Evolutionary conservation across 2,329 filamentous ascomycete genomes (phyloP), one percentile per base, ranked within the genome.

Genomic region (Sphaerulina musiva): DNA sequence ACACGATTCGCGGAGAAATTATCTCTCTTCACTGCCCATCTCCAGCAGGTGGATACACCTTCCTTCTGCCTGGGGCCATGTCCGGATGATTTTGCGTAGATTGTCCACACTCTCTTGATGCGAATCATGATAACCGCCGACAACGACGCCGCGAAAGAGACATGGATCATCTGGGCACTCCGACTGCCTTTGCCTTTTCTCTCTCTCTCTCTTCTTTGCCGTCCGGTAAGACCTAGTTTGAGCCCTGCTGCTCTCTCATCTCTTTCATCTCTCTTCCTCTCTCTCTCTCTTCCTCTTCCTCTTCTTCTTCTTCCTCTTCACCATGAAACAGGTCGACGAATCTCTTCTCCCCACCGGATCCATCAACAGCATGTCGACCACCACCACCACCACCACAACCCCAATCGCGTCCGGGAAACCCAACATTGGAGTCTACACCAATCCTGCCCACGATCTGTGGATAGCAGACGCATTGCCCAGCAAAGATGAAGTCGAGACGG

Each of bases 361-460:
- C 42, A 38, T 44, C 14, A 36, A 44, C 44, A 56, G 48, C 51
- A 61, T 61, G 57, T 59, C n/a, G n/a, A n/a, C n/a, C n/a, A n/a
- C n/a, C n/a, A n/a, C n/a, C n/a, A n/a, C 59, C 39, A 51, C 55
- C 20, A 55, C 55, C 14, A 55, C 51, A 12, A 51, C 59, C 4
- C 57, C 51, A 34, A 66, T 75, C 48, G 72, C 74, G 70, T 74
- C 79, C 45, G 75, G 80, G 55, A 93, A 95, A 79, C 76, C 87
- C 54, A 97, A 97, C 75, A 95, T 97, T 69, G 92, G 90, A 64
- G 90, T 97, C 62, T 97, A 87, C 79, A 97, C 92, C 49, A 95
- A 97, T 75, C 89, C 92, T 14, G 81, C 83, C 55, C 92, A 97
- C 71, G 87, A 95, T 57, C 78, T 97, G 50, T 97, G 91, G 89